Conservation (phyloP, 371 early-diverging fungal species). For the Mucor irregularis region DNA sequence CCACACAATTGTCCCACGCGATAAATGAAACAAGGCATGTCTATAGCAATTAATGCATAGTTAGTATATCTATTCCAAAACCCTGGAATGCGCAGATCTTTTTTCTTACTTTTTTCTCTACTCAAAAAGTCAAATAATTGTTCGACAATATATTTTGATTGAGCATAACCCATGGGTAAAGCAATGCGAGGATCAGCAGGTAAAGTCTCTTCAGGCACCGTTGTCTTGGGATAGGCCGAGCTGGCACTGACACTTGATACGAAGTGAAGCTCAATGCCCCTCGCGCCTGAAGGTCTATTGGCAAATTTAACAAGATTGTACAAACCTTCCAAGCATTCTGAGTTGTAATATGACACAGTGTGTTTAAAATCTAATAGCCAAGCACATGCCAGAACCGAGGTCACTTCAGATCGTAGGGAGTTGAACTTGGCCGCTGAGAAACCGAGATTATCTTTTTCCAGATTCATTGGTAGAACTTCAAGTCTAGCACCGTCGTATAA, state of each 20-base stretch:
- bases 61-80: too few species aligned
- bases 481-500: constrained; percentile 10
- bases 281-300: constrained; percentile 4
- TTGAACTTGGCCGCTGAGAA: constrained; percentile 17
- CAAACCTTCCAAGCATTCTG: constrained; percentile 26
- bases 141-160: constrained; percentile 44
- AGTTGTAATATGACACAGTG: constrained; percentile 33
- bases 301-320: constrained; percentile 39
- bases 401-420: constrained; percentile 24
- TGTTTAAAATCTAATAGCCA: constrained; percentile 39
- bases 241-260: constrained; percentile 33
- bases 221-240: background rate
- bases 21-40: constrained; percentile 33
- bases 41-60: too few species aligned
- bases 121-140: constrained; percentile 22
- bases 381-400: constrained; percentile 31
- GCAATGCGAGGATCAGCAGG: constrained; percentile 21
- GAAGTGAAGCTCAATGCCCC: constrained; percentile 30
- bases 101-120: too few species aligned
- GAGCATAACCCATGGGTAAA: constrained; percentile 41
- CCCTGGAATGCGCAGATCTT: too few species aligned
- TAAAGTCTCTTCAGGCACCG: constrained; percentile 23
- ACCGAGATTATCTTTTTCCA: constrained; percentile 22
- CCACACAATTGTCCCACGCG: constrained; percentile 49
- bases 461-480: constrained; percentile 10